Evolutionary conservation across 1,284 basidiomycete species (phyloP).

Genomic region (Boletus albobrunnescens): DNA sequence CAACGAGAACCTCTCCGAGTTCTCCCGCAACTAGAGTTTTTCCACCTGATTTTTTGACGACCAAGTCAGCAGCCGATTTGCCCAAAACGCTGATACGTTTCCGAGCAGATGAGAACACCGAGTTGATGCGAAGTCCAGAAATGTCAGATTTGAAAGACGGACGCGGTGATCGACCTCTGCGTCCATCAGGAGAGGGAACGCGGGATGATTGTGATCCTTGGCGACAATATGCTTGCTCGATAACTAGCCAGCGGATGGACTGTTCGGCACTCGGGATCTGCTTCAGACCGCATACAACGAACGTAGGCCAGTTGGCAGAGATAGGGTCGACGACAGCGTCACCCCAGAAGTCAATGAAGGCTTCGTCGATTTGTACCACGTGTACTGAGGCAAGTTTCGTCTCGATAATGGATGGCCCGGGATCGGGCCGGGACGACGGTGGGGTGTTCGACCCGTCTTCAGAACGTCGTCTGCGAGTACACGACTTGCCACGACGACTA

Average conservation of each 20-base stretch:
- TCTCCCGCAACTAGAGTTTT: slow-evolving; percentile 49
- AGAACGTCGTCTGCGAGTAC: slow-evolving; percentile 21
- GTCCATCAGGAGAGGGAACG: slow-evolving; percentile 25
- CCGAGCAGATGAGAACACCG: slow-evolving; percentile 42
- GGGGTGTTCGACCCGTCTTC: slow-evolving; percentile 11
- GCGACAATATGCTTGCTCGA: slow-evolving; percentile 54
- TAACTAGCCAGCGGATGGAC: slow-evolving; percentile 54
- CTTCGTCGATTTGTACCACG: slow-evolving; percentile 63
- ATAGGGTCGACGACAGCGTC: slow-evolving; percentile 67
- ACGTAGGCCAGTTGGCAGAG: slow-evolving; percentile 56
- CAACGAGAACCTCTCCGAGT: slow-evolving; percentile 58
- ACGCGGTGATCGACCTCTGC: slow-evolving; percentile 43
- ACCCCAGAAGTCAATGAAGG: slow-evolving; percentile 74
- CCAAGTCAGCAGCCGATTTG: slow-evolving; percentile 25
- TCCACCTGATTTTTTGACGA: slow-evolving; percentile 33
- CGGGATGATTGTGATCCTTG: slow-evolving; percentile 19
- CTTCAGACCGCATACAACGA: slow-evolving; percentile 65
- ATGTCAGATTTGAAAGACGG: slow-evolving; percentile 47
- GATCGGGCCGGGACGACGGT: slow-evolving; percentile 7
- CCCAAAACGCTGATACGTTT: slow-evolving; percentile 61
- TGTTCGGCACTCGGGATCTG: slow-evolving; percentile 10
- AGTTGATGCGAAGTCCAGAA: slow-evolving; percentile 34
- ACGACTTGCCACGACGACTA: slow-evolving; percentile 23
- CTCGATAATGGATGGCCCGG: slow-evolving; percentile 31
- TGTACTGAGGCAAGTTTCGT: slow-evolving; percentile 39